Conservation (phyloP, 495 filamentous ascomycete species). For the Hypoxylon lienhwacheense region DNA sequence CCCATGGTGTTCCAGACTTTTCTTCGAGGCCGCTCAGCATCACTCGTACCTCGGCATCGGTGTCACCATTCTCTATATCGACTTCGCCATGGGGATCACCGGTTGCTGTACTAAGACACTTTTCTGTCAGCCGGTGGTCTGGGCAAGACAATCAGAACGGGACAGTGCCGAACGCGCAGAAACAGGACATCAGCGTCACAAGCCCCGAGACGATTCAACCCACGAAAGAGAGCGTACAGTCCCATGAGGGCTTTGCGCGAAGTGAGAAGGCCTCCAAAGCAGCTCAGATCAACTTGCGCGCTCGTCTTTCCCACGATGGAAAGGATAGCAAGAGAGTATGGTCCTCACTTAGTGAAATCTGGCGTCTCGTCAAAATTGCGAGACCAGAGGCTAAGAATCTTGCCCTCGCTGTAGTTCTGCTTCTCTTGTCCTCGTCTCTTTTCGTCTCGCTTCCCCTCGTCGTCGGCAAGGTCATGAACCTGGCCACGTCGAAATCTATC, state of each 20-base stretch:
- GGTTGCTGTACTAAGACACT: conserved; percentile 8
- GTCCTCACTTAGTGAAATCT: conserved; percentile 73
- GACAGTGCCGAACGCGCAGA: conserved; percentile 7
- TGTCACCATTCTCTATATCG: conserved; percentile 6
- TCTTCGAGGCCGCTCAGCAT: conserved; percentile 33
- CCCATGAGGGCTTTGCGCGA: conserved; percentile 27
- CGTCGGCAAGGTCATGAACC: conserved; percentile 92
- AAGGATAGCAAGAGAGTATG: conserved; percentile 55
- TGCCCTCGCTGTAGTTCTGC: conserved; percentile 74
- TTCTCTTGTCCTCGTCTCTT: conserved; percentile 83
- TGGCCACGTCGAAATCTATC: conserved; percentile 64
- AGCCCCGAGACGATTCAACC: conserved; percentile 6
- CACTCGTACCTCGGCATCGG: conserved; percentile 27
- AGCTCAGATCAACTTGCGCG: conserved; percentile 86
- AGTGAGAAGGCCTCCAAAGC: conserved; percentile 79
- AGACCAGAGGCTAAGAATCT: conserved; percentile 79
- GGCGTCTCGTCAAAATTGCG: conserved; percentile 87
- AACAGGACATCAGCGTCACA: conserved; percentile 2
- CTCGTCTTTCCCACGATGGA: conserved; percentile 80
- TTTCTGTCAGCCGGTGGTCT: conserved; percentile 11
- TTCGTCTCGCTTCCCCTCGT: conserved; percentile 96
- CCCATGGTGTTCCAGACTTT: conserved; percentile 21
- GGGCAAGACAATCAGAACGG: conserved; percentile 9
- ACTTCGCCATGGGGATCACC: conserved; percentile 19
- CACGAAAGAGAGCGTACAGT: conserved; percentile 8